These are phyloP conservation scores for Yarrowia porcina DNA, from an alignment of 805 yeast species.

Conservation along the genomic window DNA sequence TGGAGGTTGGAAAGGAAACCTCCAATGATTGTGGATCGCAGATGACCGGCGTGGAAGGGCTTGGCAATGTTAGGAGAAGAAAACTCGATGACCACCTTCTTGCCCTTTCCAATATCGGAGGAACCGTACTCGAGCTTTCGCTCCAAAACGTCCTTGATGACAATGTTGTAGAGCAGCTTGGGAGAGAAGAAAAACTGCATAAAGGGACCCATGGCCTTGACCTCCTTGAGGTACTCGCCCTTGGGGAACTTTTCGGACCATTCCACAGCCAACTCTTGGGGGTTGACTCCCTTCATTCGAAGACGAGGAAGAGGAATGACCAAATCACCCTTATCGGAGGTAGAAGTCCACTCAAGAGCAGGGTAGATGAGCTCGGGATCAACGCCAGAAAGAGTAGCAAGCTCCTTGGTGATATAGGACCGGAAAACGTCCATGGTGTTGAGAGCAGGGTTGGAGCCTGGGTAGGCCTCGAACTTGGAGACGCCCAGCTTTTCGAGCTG, in stretches of 20 bases:
- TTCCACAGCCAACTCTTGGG: constrained; percentile 67
- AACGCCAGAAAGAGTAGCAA: constrained; percentile 70
- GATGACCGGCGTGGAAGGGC: constrained; percentile 99
- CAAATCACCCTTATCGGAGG: constrained; percentile 88
- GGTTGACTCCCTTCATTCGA: constrained; percentile 79
- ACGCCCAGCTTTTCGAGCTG: constrained; percentile 27
- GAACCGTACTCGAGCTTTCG: constrained; percentile 65
- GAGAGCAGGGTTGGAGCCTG: constrained; percentile 67
- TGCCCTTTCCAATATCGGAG: constrained; percentile 66
- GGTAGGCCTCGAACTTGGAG: constrained; percentile 30
- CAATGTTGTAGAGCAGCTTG: constrained; percentile 60
- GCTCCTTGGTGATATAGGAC: constrained; percentile 79
- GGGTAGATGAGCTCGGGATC: constrained; percentile 67
- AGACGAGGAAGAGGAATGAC: constrained; percentile 88
- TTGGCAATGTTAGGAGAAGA: constrained; percentile 98
- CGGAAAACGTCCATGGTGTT: constrained; percentile 87
- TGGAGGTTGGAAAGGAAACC: constrained; percentile 89
- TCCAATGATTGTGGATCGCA: constrained; percentile 96
- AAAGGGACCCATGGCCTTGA: constrained; percentile 83
- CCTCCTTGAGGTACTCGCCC: constrained; percentile 64
- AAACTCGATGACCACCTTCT: constrained; percentile 78
- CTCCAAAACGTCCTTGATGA: constrained; percentile 63
- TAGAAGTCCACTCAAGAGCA: constrained; percentile 82
- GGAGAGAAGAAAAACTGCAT: constrained; percentile 83
- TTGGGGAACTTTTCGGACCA: constrained; percentile 77